Evolutionary conservation across 2,329 filamentous ascomycete species (phyloP).

Genomic region (Pestalotiopsis sp.): DNA sequence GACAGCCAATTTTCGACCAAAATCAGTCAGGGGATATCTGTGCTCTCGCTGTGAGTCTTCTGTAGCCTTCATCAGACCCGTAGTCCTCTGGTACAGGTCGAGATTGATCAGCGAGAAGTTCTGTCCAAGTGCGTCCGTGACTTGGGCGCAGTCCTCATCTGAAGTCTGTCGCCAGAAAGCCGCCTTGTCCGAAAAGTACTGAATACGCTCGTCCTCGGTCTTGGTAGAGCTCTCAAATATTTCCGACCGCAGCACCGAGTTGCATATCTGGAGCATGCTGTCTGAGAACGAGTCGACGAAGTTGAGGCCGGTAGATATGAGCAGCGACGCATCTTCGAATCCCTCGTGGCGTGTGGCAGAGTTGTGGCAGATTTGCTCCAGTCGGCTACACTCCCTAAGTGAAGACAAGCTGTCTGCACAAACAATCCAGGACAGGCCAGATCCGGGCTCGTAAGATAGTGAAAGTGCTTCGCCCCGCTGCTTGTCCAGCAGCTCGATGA

Average conservation of each 20-base stretch:
- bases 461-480: conserved; percentile 81
- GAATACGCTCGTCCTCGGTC: conserved; percentile 74
- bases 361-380: conserved; percentile 79
- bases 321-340: conserved; percentile 48
- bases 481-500: conserved; percentile 84
- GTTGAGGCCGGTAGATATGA: conserved; percentile 70
- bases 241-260: conserved; percentile 70
- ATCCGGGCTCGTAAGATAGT: conserved; percentile 71
- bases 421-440: conserved; percentile 80
- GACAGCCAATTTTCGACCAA: conserved; percentile 76
- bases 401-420: conserved; percentile 81
- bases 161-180: conserved; percentile 79
- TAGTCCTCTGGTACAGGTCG: conserved; percentile 56
- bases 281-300: conserved; percentile 75
- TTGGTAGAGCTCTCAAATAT: conserved; percentile 74
- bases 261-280: conserved; percentile 68
- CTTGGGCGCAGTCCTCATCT: conserved; percentile 75
- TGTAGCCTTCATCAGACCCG: conserved; percentile 47
- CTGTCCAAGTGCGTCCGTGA: conserved; percentile 71
- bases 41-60: conserved; percentile 45
- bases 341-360: conserved; percentile 57
- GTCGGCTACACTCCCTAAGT: conserved; percentile 75
- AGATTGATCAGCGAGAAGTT: conserved; percentile 62
- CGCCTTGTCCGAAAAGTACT: conserved; percentile 76
- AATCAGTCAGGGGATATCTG: conserved; percentile 63